Base-by-base conservation (phyloP, 2,329 filamentous ascomycete species). In the Albophoma yamanashiensis region DNA sequence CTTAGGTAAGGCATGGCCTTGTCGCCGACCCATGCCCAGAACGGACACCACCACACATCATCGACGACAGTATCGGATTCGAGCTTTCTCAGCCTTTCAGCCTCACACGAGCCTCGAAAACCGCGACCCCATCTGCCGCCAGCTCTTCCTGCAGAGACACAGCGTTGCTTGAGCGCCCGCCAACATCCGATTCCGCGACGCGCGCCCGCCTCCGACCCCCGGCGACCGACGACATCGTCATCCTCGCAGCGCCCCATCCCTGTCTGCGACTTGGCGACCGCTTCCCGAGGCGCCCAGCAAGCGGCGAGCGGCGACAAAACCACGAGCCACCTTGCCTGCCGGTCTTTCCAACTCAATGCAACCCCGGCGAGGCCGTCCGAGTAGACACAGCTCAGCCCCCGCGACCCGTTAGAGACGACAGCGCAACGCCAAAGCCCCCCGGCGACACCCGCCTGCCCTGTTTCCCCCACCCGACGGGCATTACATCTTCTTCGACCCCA, bases 371-470 rank as follows among this genome's bases (percentile, higher is more conserved):
- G 56, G 65, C 61, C 60, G 45, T 58, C 58, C 58, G 55, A 43
- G 61, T 58, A 53, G 59, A 56, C 60, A 61, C 59, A 57, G 58
- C 59, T 62, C 56, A 57, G 59, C 59, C 61, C 61, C 58, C 60
- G 58, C 66, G 63, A 65, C 68, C 64, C 69, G 68, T 71, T 71
- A 70, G 69, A 69, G 55, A 66, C 65, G 68, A 67, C 47, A 64
- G 63, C 31, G 43, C 43, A 53, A 58, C 38, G 42, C 50, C 39
- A 42, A 52, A 36, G 38, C n/a, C 45, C 45, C 45, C 22, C 20
- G 27, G 1, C 50, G 17, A 53, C 14, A 53, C 17, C 50, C 50
- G 36, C 43, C 40, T 38, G 55, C 22, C 50, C 27, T 39, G 22
- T n/a, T 50, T 17, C 36, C 43, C 40, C 43, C 31, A 20, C 45